A percentile compares a stretch with the other conserved stretches of the same genome.
phyloP scores from a whole-genome alignment of 2,329 filamentous ascomycete species.

The Clonostachys solani region DNA sequence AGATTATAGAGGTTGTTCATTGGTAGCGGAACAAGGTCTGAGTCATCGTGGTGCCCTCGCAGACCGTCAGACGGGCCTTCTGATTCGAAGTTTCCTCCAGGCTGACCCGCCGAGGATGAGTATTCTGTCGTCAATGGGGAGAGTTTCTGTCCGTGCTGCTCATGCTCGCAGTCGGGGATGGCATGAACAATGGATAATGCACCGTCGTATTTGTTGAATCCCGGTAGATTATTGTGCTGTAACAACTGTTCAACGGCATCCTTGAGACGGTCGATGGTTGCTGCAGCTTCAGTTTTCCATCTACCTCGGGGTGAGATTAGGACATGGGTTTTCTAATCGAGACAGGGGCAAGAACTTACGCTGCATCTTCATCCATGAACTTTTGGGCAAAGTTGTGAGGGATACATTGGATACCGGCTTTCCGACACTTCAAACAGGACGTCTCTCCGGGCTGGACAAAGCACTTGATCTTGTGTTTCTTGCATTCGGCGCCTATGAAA shows the following conservation, averaged over 20 bases:
- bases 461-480: slow-evolving; percentile 9
- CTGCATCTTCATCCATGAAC: slow-evolving; percentile 10
- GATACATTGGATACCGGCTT: slow-evolving; percentile 6
- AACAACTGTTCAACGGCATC: slow-evolving; percentile 8
- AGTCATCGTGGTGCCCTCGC: slow-evolving; percentile 7
- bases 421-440: slow-evolving; percentile 7
- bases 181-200: not conserved
- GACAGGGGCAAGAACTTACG: slow-evolving; percentile 1
- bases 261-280: slow-evolving; percentile 6
- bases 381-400: slow-evolving; percentile 10
- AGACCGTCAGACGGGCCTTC: slow-evolving; percentile 8
- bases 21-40: slow-evolving; percentile 7
- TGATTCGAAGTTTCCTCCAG: slow-evolving; percentile 5
- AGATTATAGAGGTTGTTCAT: slow-evolving; percentile 11
- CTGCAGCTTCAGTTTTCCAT: slow-evolving; percentile 7
- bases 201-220: not conserved
- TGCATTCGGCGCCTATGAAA: slow-evolving; percentile 7
- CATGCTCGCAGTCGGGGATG: not conserved
- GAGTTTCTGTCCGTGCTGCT: not conserved
- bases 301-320: not conserved
- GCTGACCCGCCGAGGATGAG: not conserved
- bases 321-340: not conserved
- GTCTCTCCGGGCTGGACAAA: slow-evolving; percentile 3
- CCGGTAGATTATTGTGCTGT: slow-evolving; percentile 6
- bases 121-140: slow-evolving; percentile 2